A percentile compares a stretch with the other conserved stretches of the same genome.
These are phyloP conservation scores for Suillus variegatus DNA, from an alignment of 768 basidiomycete species.

Conservation along the genomic window DNA sequence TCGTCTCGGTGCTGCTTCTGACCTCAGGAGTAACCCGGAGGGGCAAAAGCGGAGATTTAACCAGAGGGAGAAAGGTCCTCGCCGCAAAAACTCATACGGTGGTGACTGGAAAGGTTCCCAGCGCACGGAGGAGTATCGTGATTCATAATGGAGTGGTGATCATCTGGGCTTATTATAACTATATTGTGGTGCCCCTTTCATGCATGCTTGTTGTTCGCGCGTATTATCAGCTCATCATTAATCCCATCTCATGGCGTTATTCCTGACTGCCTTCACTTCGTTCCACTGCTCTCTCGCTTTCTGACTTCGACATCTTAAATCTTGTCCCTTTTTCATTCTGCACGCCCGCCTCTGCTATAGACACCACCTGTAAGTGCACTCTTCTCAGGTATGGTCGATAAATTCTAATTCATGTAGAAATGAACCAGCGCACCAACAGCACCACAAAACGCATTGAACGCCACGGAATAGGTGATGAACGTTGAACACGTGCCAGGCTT, in stretches of 20 bases:
- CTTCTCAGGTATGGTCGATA: constrained; percentile 42
- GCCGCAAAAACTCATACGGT: neutral
- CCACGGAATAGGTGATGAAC: constrained; percentile 19
- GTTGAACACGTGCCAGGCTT: constrained; percentile 42
- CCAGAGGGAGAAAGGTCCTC: neutral
- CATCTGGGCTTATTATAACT: neutral
- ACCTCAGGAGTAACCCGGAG: neutral
- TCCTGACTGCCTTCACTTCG: neutral
- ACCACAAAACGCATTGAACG: neutral
- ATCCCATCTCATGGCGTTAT: constrained; percentile 1
- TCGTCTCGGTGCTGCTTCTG: neutral
- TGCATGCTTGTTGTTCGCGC: neutral
- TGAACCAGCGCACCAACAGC: neutral
- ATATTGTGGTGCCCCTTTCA: neutral
- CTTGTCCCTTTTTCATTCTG: neutral
- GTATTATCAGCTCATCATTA: neutral
- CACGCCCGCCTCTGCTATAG: neutral
- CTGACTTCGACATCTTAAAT: neutral
- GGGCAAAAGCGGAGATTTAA: neutral
- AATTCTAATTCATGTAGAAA: constrained; percentile 35
- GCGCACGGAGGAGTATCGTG: constrained; percentile 2
- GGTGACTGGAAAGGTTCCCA: neutral
- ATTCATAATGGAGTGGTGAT: neutral
- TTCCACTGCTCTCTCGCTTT: neutral
- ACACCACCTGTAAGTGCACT: constrained; percentile 43